Base-by-base conservation (phyloP, 176 grass and related monocot species). In the Tillandsia fasciculata region DNA sequence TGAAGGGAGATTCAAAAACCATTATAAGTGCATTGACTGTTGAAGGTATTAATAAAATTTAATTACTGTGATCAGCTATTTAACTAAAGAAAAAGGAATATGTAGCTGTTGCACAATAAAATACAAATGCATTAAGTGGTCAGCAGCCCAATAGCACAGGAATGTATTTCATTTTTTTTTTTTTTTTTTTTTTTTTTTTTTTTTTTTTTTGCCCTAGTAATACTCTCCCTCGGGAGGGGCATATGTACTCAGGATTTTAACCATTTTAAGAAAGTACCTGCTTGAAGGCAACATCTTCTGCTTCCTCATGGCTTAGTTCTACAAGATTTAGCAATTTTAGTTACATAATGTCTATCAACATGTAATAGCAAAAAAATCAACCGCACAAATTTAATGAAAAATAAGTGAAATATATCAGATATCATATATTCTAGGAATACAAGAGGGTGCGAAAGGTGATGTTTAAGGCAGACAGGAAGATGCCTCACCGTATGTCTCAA, bases 211-310 rank as follows among this genome's bases (percentile, higher is more conserved):
- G 5, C 7, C 7, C 7, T 5, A 42, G 33, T 6, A 42, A 42
- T 42, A 42, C 33, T 6, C 1, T 42, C 33, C 5, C 33, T 42
- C 33, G 1, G 33, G 33, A 42, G 5, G 33, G 33, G 33, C 33
- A 1, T 42, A 42, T 42, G 4, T 42, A 42, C 33, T 6, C 6
- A 42, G 4, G 4, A 13, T 47, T 26, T 24, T 10, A 8, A 52
- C 5, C 13, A 26, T n/a, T 51, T 22, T 1, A 52, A 24, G 47
- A 12, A 69, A 69, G 15, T 9, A 99, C 95, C 83, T 99, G 90
- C 64, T 99, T 99, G 69, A 99, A 99, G 59, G 70, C 79, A 79
- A 99, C 84, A 83, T 99, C 95, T 81, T 99, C 90, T 10, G 78
- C 80, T 67, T 99, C 95, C 77, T 90, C 95, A 48, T 82, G 80